These are phyloP conservation scores for Neofusicoccum kwambonambiense DNA, from an alignment of 2,329 filamentous ascomycete species.

Conservation along the genomic window DNA sequence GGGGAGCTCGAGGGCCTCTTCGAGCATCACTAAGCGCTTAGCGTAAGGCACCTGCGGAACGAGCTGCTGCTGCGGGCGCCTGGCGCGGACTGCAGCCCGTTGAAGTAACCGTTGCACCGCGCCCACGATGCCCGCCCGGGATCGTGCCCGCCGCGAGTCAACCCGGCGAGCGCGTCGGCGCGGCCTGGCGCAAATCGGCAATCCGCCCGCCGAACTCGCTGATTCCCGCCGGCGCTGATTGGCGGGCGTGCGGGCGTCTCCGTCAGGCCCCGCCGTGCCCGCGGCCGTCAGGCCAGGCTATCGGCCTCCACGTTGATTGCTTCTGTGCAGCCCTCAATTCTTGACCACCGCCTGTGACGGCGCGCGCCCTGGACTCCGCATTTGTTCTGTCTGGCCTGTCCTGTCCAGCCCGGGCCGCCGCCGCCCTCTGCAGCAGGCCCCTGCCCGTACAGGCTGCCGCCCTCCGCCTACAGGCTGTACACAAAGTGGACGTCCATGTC, in stretches of 20 bases:
- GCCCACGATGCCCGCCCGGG: not conserved
- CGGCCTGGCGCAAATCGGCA: not conserved
- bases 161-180: not conserved
- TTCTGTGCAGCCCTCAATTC: not conserved
- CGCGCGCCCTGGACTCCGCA: too few relatives aligned
- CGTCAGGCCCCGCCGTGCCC: not conserved
- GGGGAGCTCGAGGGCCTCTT: not conserved
- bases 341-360: too few relatives aligned
- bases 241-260: not conserved
- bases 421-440: not conserved
- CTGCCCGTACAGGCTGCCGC: not conserved
- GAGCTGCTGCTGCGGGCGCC: not conserved
- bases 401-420: not conserved
- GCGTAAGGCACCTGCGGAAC: slow-evolving; percentile 10
- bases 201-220: not conserved
- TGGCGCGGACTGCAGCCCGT: slow-evolving; percentile 3
- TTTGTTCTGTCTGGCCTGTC: not conserved
- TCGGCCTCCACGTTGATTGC: not conserved
- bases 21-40: slow-evolving; percentile 15
- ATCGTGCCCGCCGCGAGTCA: not conserved
- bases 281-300: not conserved
- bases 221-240: not conserved
- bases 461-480: slow-evolving; percentile 1
- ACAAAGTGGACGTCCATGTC: slow-evolving; percentile 17
- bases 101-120: slow-evolving; percentile 8